Percentiles rank a stretch among this genome's conserved stretches.
phyloP scores from a whole-genome alignment of 2,329 filamentous ascomycete genomes.

The Penicillium sp. region DNA sequence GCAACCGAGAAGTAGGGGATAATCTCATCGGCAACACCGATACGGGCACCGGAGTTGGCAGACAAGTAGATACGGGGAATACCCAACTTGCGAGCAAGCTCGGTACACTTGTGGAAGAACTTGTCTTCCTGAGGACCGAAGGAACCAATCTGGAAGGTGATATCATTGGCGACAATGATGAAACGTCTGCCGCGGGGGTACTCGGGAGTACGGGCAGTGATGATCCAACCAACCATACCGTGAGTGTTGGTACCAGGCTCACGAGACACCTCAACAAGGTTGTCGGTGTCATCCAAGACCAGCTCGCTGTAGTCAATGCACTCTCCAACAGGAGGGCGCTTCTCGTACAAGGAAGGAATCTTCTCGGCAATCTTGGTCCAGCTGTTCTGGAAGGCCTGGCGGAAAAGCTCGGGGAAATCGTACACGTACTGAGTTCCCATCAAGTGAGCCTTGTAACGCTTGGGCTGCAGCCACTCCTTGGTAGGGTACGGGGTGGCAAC shows the following conservation, averaged over 20 bases:
- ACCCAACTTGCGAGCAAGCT: constrained; percentile 87
- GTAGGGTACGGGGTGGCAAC: constrained; percentile 92
- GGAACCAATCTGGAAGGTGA: constrained; percentile 97
- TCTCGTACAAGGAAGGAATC: constrained; percentile 70
- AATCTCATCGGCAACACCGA: constrained; percentile 93
- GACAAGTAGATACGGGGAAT: constrained; percentile 97
- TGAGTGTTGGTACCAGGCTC: constrained; percentile 94
- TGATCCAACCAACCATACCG: constrained; percentile 98
- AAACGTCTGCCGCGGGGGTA: constrained; percentile 91
- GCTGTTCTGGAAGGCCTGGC: constrained; percentile 93
- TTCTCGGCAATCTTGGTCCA: constrained; percentile 76
- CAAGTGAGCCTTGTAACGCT: constrained; percentile 98
- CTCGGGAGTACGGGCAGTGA: constrained; percentile 91
- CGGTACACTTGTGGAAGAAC: constrained; percentile 99
- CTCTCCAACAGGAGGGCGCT: constrained; percentile 80
- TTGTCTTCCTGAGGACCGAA: constrained; percentile 96
- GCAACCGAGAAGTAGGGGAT: constrained; percentile 97
- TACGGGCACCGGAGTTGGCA: constrained; percentile 96
- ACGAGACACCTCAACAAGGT: constrained; percentile 85
- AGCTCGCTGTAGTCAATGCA: constrained; percentile 94
- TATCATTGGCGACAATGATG: constrained; percentile 97
- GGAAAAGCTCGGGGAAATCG: constrained; percentile 98
- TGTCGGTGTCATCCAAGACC: constrained; percentile 90
- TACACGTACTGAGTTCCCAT: constrained; percentile 99
- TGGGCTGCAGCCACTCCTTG: constrained; percentile 98